These are phyloP conservation scores for Pyrenophora teres DNA, from an alignment of 2,329 filamentous ascomycete species.

Conservation along the genomic window DNA sequence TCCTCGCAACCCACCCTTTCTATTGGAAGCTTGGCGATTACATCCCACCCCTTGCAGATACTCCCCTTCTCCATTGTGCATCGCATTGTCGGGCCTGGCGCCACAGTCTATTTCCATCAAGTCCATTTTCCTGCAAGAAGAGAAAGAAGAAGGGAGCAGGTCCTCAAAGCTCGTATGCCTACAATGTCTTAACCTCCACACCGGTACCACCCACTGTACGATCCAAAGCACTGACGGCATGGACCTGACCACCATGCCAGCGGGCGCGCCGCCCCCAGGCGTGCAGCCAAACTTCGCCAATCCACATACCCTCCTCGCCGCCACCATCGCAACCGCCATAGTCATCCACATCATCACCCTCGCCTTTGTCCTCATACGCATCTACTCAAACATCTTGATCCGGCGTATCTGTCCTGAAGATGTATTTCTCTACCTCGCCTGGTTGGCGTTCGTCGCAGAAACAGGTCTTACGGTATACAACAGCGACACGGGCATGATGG, in stretches of 20 bases:
- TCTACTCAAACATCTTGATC: background rate
- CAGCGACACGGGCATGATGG: background rate
- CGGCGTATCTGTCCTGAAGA: slow-evolving; percentile 10
- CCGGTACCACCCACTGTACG: background rate
- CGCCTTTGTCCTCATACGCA: background rate
- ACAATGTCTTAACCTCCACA: background rate
- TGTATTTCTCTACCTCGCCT: slow-evolving; percentile 12
- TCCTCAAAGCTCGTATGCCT: background rate
- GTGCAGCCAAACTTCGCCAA: background rate
- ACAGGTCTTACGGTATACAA: slow-evolving; percentile 4
- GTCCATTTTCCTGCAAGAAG: no score
- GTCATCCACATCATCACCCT: background rate
- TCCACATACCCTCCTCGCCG: background rate
- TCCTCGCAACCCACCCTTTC: no score
- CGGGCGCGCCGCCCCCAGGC: background rate
- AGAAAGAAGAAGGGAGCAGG: no score
- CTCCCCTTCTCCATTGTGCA: no score
- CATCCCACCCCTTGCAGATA: no score
- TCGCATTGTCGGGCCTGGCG: no score
- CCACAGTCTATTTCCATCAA: no score
- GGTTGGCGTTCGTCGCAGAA: slow-evolving; percentile 9
- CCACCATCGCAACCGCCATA: background rate
- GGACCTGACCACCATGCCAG: background rate
- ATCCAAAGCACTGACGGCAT: background rate
- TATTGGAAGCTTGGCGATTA: no score